Percentiles rank a stretch among this genome's conserved stretches.
Conservation (phyloP, 2,329 filamentous ascomycete genomes). For the Hypomyces rosellus region DNA sequence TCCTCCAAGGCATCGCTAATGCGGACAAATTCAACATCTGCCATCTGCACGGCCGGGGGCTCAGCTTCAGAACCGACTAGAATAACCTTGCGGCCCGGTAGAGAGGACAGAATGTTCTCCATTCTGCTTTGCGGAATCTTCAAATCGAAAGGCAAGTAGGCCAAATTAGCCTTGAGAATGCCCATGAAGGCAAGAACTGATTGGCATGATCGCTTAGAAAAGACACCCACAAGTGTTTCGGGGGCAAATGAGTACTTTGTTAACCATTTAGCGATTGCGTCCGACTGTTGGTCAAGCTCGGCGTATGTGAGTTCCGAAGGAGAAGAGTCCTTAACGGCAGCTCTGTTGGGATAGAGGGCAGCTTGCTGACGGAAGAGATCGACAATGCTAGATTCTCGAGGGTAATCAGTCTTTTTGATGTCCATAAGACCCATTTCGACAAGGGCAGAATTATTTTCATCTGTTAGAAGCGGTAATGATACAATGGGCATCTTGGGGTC, state of each 20-base stretch:
- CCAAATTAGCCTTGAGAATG: constrained; percentile 21
- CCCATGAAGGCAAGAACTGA: constrained; percentile 18
- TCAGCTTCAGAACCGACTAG: constrained; percentile 9
- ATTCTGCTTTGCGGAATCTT: constrained; percentile 15
- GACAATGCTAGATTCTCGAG: constrained; percentile 16
- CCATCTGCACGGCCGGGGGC: constrained; percentile 1
- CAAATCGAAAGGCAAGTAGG: constrained; percentile 20
- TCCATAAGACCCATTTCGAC: constrained; percentile 15
- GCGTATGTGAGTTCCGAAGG: constrained; percentile 14
- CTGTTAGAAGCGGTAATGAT: constrained; percentile 6
- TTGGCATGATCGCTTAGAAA: constrained; percentile 15
- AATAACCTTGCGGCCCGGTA: constrained; percentile 11
- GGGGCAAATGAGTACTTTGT: neutral
- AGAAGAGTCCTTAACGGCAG: constrained; percentile 16
- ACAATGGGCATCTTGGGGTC: constrained; percentile 9
- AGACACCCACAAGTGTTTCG: constrained; percentile 17
- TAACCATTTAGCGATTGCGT: constrained; percentile 16
- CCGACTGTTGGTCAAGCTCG: constrained; percentile 15
- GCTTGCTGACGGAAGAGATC: constrained; percentile 20
- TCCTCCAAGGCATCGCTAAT: constrained; percentile 37
- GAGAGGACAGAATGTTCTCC: constrained; percentile 13
- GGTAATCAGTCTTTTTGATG: constrained; percentile 13
- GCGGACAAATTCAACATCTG: constrained; percentile 9
- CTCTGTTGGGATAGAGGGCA: constrained; percentile 1
- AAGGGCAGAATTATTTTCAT: constrained; percentile 3